A percentile compares a stretch with the other conserved stretches of the same genome.
Conservation (phyloP, 1,139 yeast genomes). For the Entelexis paramagnoliae region DNA sequence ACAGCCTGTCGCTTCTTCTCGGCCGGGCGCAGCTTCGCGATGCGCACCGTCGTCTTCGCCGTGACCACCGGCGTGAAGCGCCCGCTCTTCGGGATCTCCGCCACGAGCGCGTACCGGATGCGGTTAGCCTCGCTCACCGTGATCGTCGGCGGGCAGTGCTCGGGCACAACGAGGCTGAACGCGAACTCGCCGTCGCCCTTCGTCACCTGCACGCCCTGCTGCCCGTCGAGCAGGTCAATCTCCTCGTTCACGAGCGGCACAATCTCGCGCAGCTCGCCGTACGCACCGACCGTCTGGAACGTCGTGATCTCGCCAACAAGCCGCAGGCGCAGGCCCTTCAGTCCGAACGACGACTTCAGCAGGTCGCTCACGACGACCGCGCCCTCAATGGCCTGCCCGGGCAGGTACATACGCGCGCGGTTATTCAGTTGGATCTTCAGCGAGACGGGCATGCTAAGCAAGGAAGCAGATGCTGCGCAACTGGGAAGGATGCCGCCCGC, state of each 20-base stretch:
- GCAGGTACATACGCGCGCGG: slow-evolving; percentile 4
- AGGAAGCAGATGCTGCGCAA: too few species aligned
- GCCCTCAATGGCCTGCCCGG: slow-evolving; percentile 11
- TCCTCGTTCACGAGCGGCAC: slow-evolving; percentile 5
- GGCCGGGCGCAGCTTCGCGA: not conserved
- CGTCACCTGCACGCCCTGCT: not conserved
- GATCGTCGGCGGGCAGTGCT: slow-evolving; percentile 11
- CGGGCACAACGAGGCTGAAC: slow-evolving; percentile 14
- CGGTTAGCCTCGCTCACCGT: slow-evolving; percentile 7
- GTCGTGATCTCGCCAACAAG: slow-evolving; percentile 12
- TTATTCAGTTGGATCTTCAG: slow-evolving; percentile 7
- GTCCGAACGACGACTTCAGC: slow-evolving; percentile 1
- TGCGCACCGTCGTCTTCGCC: not conserved
- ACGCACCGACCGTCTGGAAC: slow-evolving; percentile 14
- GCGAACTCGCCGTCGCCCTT: slow-evolving; percentile 7
- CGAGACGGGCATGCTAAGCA: slow-evolving; percentile 3
- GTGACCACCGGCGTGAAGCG: not conserved
- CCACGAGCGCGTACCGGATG: slow-evolving; percentile 9
- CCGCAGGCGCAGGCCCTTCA: slow-evolving; percentile 4
- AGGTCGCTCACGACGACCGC: slow-evolving; percentile 7
- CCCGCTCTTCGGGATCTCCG: not conserved
- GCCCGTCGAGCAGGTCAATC: not conserved
- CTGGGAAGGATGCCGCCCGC: too few species aligned
- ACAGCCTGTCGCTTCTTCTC: not conserved
- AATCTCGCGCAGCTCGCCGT: slow-evolving; percentile 9